phyloP scores from a whole-genome alignment of 768 basidiomycete genomes.

The Clavulina sp. region DNA sequence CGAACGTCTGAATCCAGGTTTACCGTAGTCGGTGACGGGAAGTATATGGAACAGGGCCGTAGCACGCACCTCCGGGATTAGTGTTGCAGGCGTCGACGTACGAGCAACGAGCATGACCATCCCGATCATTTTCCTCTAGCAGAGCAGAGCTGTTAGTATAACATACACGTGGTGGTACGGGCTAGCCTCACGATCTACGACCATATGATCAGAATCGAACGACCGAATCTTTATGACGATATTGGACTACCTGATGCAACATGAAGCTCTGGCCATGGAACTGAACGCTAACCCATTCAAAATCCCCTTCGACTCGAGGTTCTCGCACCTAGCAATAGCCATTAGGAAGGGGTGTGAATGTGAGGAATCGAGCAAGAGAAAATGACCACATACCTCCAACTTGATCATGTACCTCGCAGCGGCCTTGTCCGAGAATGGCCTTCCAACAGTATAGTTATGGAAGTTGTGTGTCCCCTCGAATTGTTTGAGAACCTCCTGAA shows the following conservation, averaged over 20 bases:
- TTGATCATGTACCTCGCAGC: conserved; percentile 77
- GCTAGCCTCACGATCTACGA: conserved; percentile 11
- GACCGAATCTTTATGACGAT: background rate
- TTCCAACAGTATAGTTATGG: conserved; percentile 89
- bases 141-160: too few species aligned
- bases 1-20: conserved; percentile 36
- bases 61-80: conserved; percentile 50
- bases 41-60: background rate
- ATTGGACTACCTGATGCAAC: conserved; percentile 73
- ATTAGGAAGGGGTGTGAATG: background rate
- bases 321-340: conserved; percentile 42
- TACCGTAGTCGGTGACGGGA: background rate
- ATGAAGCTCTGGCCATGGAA: conserved; percentile 98
- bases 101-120: conserved; percentile 63
- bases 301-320: conserved; percentile 76
- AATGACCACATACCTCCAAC: conserved; percentile 41
- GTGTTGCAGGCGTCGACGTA: conserved; percentile 49
- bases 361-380: background rate
- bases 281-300: conserved; percentile 86
- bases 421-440: conserved; percentile 67
- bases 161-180: too few species aligned
- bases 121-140: conserved; percentile 92
- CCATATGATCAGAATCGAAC: conserved; percentile 12
- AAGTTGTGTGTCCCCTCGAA: conserved; percentile 92
- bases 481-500: conserved; percentile 39